These are phyloP conservation scores for Naegleria lovaniensis DNA, from an alignment of 208 protist species.

Conservation along the genomic window DNA sequence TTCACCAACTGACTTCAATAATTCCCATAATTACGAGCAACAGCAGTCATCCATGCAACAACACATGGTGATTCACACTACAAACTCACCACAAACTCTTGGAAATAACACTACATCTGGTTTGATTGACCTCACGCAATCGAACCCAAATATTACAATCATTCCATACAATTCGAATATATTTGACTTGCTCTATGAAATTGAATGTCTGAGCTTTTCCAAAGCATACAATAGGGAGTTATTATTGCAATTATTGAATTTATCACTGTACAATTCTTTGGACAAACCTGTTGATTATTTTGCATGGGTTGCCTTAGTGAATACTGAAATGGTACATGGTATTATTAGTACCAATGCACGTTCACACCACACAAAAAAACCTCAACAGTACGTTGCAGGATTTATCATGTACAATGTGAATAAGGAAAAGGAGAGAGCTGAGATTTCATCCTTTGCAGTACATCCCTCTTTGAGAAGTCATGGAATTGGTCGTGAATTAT, in stretches of 20 bases:
- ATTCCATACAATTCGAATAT: not conserved
- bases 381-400: not conserved
- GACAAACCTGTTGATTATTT: not conserved
- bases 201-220: not conserved
- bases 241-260: not conserved
- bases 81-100: not conserved
- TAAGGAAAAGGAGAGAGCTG: not conserved
- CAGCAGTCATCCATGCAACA: too few species aligned
- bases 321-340: not conserved
- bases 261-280: not conserved
- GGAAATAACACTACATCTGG: not conserved
- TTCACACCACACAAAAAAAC: not conserved
- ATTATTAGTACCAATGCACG: too few species aligned
- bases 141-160: not conserved
- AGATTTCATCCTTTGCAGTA: not conserved
- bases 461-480: not conserved
- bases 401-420: not conserved
- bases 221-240: not conserved
- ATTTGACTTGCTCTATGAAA: not conserved
- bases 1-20: too few species aligned
- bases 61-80: too few species aligned
- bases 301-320: not conserved
- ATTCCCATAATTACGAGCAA: too few species aligned
- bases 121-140: not conserved
- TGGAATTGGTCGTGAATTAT: not conserved